A percentile compares a stretch with the other conserved stretches of the same genome.
Evolutionary conservation across 306 rosid species (phyloP).

Genomic region (Begonia loranthoides): DNA sequence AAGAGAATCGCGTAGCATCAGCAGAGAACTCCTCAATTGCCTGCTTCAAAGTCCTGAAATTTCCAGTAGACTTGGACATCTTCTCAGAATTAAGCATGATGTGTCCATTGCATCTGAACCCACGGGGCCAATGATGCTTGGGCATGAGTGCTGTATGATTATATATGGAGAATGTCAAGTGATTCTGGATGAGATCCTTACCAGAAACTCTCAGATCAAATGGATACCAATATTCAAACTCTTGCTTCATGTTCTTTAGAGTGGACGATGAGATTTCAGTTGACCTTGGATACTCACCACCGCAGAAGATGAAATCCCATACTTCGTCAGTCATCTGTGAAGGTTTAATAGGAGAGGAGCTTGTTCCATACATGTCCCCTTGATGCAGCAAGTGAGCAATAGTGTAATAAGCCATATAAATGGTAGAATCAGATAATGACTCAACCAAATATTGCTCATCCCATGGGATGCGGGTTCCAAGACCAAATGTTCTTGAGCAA

Average conservation of each 20-base stretch:
- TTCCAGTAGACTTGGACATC: slow-evolving; percentile 95
- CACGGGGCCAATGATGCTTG: slow-evolving; percentile 73
- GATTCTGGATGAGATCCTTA: slow-evolving; percentile 91
- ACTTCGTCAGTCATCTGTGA: slow-evolving; percentile 72
- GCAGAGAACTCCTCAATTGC: slow-evolving; percentile 93
- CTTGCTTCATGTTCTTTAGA: slow-evolving; percentile 62
- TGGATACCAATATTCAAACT: slow-evolving; percentile 97
- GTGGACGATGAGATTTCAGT: slow-evolving; percentile 40
- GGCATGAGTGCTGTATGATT: slow-evolving; percentile 74
- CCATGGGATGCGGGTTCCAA: slow-evolving; percentile 94
- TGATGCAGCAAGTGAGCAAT: slow-evolving; percentile 59
- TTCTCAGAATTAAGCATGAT: slow-evolving; percentile 81
- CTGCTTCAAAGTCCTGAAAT: slow-evolving; percentile 69
- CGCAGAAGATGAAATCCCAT: slow-evolving; percentile 76
- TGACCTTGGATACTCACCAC: slow-evolving; percentile 50
- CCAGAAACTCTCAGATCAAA: slow-evolving; percentile 92
- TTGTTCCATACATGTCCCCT: slow-evolving; percentile 58
- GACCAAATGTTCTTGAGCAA: slow-evolving; percentile 89
- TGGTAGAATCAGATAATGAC: slow-evolving; percentile 84
- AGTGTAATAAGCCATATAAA: slow-evolving; percentile 95
- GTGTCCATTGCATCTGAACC: slow-evolving; percentile 88
- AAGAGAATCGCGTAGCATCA: slow-evolving; percentile 76
- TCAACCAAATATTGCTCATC: slow-evolving; percentile 77
- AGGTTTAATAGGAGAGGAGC: slow-evolving; percentile 41
- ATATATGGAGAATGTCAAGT: slow-evolving; percentile 71